Base-by-base conservation (phyloP, 1,284 basidiomycete genomes). In the Moesziomyces sp. region DNA sequence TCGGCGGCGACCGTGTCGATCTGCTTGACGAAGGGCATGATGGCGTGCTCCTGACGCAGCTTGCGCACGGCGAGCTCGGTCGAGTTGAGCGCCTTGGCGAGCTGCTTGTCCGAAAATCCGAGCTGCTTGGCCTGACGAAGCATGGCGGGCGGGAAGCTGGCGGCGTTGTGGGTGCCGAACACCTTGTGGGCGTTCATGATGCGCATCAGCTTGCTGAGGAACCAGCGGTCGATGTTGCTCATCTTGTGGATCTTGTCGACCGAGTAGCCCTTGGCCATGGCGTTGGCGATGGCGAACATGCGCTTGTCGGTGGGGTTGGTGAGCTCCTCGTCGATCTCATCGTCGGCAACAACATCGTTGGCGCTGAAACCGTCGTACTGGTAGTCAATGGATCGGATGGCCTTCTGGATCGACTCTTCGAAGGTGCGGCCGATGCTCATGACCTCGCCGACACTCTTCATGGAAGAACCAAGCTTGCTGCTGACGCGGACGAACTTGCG, bases 391-490 rank as follows among this genome's bases (percentile, higher is more conserved):
- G 93, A 91, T 43, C 96, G 88, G 73, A 99, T 97, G 1, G 96
- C 96, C 87, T 98, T 98, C 85, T 99, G 96, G 69, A 98, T 92
- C 0, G 93, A 95, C 87, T 99, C 96, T 85, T 98, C 96, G 80
- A 99, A 99, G 13, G 94, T 97, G 76, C 96, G 89, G 24, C 96
- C 97, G 76, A 99, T 98, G 73, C 92, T 93, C 97, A 99, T 99
- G 60, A 99, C 96, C 86, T 99, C 96, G 59, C 96, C 96, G 7
- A 99, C 97, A 82, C 92, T 94, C 89, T 99, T 99, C 96, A 99
- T 83, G 44, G 66, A 73, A 52, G 76, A 79, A 28, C 81, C 81
- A 35, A 83, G 69, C 73, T 80, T 81, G 54, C 74, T 75, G 68
- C 73, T 77, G 54, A 83, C 81, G 19, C 81, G 74, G 80, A 85